Evolutionary conservation across 495 filamentous ascomycete species (phyloP).

Genomic region (Hypoxylon cercidicola): DNA sequence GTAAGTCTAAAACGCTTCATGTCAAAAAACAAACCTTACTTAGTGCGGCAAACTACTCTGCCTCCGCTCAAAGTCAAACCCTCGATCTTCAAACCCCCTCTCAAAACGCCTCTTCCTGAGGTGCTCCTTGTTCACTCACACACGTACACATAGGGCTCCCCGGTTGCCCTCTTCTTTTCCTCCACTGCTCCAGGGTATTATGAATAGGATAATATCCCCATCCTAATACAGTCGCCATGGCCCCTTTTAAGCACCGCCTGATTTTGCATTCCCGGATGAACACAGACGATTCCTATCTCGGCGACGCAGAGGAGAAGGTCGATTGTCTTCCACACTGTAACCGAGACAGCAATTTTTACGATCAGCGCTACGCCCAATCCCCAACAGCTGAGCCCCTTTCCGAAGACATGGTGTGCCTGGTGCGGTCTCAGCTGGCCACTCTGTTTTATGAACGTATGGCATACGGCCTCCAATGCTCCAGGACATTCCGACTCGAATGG

Average conservation of each 20-base stretch:
- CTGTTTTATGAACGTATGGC: conserved; percentile 3
- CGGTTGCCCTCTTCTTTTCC: not conserved
- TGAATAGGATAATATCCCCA: not conserved
- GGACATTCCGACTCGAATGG: not conserved
- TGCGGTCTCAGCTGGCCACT: conserved; percentile 5
- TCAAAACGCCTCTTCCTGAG: not conserved
- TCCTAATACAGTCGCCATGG: not conserved
- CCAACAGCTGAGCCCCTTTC: conserved; percentile 1
- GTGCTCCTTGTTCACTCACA: not conserved
- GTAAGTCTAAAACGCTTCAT: too few species aligned
- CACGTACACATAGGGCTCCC: not conserved
- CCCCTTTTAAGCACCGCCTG: conserved; percentile 2
- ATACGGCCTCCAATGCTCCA: not conserved
- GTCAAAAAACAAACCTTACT: too few species aligned
- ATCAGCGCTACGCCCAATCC: not conserved
- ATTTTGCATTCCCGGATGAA: not conserved
- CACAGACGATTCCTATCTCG: not conserved
- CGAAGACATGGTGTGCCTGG: not conserved
- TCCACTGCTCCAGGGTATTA: not conserved
- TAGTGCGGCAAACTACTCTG: too few species aligned
- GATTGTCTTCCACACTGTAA: not conserved
- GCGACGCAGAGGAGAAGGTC: conserved; percentile 1
- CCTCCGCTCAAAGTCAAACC: not conserved
- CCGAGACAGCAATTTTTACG: not conserved
- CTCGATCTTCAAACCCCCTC: not conserved